phyloP scores from a whole-genome alignment of 257 asterid genomes.

The Cinchona pubescens region DNA sequence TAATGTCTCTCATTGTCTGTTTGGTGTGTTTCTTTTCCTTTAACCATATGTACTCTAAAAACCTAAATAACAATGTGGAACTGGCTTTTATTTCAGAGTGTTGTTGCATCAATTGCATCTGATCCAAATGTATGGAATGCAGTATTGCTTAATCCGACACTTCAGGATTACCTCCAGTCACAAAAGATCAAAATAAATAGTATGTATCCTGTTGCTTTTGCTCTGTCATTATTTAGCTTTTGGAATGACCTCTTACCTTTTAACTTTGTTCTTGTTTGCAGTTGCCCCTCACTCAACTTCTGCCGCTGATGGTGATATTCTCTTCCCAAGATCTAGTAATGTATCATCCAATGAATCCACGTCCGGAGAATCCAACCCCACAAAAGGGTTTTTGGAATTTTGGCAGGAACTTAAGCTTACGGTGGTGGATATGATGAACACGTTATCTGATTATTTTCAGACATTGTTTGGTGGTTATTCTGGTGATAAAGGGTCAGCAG shows the following conservation, averaged over 20 bases:
- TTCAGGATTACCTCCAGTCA: constrained; percentile 54
- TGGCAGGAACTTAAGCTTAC: constrained; percentile 36
- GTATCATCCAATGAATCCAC: constrained; percentile 20
- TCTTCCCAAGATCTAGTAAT: constrained; percentile 16
- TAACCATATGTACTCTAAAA: background rate
- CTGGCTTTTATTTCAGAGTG: constrained; percentile 34
- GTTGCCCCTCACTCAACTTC: constrained; percentile 1
- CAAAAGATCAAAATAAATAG: constrained; percentile 39
- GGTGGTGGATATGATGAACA: constrained; percentile 62
- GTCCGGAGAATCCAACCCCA: background rate
- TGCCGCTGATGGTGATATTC: constrained; percentile 20
- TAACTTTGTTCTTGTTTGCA: background rate
- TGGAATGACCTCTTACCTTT: background rate
- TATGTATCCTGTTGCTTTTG: background rate
- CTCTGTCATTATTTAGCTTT: background rate
- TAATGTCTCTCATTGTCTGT: background rate
- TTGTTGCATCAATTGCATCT: constrained; percentile 79
- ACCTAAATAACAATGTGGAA: background rate
- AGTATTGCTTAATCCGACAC: constrained; percentile 51
- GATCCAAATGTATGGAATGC: constrained; percentile 85
- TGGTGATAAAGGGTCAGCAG: background rate
- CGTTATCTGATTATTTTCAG: constrained; percentile 53
- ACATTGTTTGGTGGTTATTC: constrained; percentile 50
- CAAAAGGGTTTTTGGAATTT: background rate
- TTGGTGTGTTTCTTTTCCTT: background rate